phyloP scores from a whole-genome alignment of 306 rosid species.

The Ormosia semicastrata region DNA sequence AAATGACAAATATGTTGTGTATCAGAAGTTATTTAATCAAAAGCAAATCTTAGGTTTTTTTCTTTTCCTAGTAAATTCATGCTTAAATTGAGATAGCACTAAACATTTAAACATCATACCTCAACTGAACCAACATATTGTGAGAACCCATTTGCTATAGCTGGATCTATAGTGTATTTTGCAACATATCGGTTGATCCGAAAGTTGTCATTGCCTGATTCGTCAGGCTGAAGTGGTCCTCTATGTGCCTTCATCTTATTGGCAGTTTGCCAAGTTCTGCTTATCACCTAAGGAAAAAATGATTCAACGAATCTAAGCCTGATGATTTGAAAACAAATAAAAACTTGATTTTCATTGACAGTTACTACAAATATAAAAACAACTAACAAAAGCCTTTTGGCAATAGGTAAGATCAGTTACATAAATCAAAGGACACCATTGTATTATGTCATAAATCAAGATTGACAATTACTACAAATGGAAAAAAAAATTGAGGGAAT shows the following conservation, averaged over 20 bases:
- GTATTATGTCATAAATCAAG: too few species aligned
- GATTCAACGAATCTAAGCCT: not conserved
- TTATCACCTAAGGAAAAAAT: constrained; percentile 63
- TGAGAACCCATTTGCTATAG: constrained; percentile 79
- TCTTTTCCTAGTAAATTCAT: not conserved
- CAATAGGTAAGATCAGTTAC: too few species aligned
- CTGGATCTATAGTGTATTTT: constrained; percentile 91
- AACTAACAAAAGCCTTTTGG: too few species aligned
- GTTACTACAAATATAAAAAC: too few species aligned
- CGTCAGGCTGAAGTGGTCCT: constrained; percentile 49
- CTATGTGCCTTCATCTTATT: constrained; percentile 89
- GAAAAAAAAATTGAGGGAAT: too few species aligned
- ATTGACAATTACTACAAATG: too few species aligned
- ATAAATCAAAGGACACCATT: too few species aligned
- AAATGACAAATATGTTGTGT: not conserved
- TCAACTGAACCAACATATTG: constrained; percentile 76
- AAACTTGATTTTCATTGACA: not conserved
- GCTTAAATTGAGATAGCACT: not conserved
- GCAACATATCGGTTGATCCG: constrained; percentile 86
- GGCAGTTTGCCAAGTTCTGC: constrained; percentile 99
- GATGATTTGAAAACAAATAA: not conserved
- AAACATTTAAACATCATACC: constrained; percentile 46
- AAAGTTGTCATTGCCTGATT: constrained; percentile 62
- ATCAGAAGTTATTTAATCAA: not conserved
- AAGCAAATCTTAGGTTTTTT: not conserved